Evolutionary conservation across 1,139 yeast species (phyloP), one percentile per base, ranked within the genome.

Genomic region (Blastobotrys persicus): DNA sequence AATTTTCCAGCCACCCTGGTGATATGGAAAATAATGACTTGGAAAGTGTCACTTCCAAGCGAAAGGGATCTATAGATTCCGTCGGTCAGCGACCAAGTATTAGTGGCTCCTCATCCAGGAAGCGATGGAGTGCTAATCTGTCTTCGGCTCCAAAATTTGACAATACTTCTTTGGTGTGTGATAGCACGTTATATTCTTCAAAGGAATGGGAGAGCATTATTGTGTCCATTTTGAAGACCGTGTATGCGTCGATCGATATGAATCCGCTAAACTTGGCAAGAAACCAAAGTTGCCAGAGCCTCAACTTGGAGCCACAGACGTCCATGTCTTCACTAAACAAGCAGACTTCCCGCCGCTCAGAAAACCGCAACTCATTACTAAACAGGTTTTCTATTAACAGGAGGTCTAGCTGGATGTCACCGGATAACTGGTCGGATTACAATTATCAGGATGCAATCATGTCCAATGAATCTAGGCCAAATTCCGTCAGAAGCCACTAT

Each of bases 201-300:
- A 52, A 54, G 31, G 68, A 65, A 16, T 65, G 68, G 68, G 63
- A 61, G 39, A 44, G 43, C 17, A 46, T 59, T 14, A 53, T 64
- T 13, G 46, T 45, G 5, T 48, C 55, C 1, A 46, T 65, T 6
- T 54, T 65, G 19, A 60, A 63, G 40, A 55, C 58, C 23, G 57
- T 64, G 14, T 65, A 64, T 45, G 48, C 57, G 5, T 63, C 68
- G 1, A 61, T 65, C 17, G 66, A 63, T 13, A 40, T 58, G 31
- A 49, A 51, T 16, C 68, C 68, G 3, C 56, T 65, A 18, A 57
- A 57, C 26, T 45, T 63, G 20, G 63, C 65, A 3, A 37, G 42
- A 2, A 37, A 26, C 33, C 32, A 31, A 43, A 26, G 31, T 33
- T 28, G 31, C 45, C 47, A 31, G 37, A 50, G 52, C 31, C 53